A percentile compares a stretch with the other conserved stretches of the same genome.
Conservation (phyloP, 345 rosid species). For the Euphorbia pulcherrima region DNA sequence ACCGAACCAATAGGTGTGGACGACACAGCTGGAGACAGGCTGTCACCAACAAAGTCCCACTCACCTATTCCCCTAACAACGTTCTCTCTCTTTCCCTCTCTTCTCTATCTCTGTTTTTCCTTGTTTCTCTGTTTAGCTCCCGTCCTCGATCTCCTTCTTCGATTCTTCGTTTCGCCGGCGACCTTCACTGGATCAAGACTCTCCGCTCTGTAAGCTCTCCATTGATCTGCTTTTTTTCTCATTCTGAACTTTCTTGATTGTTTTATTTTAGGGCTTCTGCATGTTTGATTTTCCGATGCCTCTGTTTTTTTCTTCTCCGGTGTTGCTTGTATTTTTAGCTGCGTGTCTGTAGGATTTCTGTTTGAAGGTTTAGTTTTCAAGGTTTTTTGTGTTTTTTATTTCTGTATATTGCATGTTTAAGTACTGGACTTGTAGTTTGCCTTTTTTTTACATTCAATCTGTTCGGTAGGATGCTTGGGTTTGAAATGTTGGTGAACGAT, state of each 20-base stretch:
- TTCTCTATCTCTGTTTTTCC: not conserved
- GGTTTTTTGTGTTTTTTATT: not conserved
- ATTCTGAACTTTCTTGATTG: not conserved
- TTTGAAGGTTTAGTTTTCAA: not conserved
- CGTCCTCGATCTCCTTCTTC: constrained; percentile 35
- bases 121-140: constrained; percentile 11
- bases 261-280: not conserved
- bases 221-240: constrained; percentile 22
- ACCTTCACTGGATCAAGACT: constrained; percentile 46
- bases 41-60: constrained; percentile 98
- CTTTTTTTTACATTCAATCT: not conserved
- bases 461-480: constrained; percentile 18
- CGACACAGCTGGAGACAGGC: constrained; percentile 97
- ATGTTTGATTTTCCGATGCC: not conserved
- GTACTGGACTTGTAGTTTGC: not conserved
- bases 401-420: not conserved
- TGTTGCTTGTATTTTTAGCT: not conserved
- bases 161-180: constrained; percentile 17
- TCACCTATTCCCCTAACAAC: constrained; percentile 51
- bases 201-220: constrained; percentile 52
- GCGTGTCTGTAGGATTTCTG: not conserved
- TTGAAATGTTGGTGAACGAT: constrained; percentile 6
- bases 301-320: not conserved
- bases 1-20: constrained; percentile 57
- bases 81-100: constrained; percentile 17